Evolutionary conservation across 371 early-diverging fungal species (phyloP), one percentile per base, ranked within the genome.

Genomic region (Mucor indicus): DNA sequence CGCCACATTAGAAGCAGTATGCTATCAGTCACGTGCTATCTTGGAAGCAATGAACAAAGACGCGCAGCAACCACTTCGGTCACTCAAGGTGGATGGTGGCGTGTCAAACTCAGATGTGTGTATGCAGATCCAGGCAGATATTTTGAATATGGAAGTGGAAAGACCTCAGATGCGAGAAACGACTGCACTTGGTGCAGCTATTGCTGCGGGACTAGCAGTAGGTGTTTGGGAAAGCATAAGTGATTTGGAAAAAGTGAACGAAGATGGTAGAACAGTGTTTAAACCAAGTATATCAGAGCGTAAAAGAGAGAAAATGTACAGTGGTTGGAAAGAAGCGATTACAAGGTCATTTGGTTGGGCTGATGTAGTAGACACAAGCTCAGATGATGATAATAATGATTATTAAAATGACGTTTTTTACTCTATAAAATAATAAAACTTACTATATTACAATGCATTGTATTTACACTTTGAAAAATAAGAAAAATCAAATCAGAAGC

Each of bases 81-180:
- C 72, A 3, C 77, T 97, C 30, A 85, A 87, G 31, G 98, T 94
- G 4, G 98, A 97, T 60, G 98, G 98, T n/a, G 98, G 96, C 9
- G 70, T 96, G 69, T 89, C 92, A 30, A 89, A 89, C 66, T 92
- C 93, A 4, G 91, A 93, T 50, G 39, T 89, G 5, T 77, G 84
- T 49, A 95, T 95, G 94, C 95, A 96, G 70, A 76, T 95, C 46
- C 94, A 95, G 68, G 85, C 96, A 2, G 91, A 97, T 62, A 70
- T 92, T 20, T 69, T 92, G 31, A 87, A 87, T 10, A 89, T 95
- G 44, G 64, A 77, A 25, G 95, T 96, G 19, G 77, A 77, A 12
- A 80, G 98, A 25, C 98, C 98, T 0, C 65, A 66, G 38, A 95
- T 95, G 94, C 76, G 86, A 30, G 98, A 97, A 65, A 90, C 91